Evolutionary conservation across 257 asterid species (phyloP).

Genomic region (Solanum chmielewskii): DNA sequence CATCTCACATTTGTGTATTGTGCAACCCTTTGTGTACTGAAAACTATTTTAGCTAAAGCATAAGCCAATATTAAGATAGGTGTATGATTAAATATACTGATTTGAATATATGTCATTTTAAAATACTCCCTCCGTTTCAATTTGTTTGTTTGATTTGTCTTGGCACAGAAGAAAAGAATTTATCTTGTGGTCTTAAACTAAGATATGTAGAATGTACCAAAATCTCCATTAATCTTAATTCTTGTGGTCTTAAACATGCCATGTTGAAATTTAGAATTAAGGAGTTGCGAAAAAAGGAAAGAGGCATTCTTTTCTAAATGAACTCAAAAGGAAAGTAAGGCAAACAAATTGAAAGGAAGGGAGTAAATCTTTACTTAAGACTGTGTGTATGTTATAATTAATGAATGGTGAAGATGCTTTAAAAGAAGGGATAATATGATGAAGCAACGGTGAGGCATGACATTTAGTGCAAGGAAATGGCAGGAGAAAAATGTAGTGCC

Average conservation of each 20-base stretch:
- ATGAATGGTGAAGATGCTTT: neutral
- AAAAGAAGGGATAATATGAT: neutral
- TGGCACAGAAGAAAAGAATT: neutral
- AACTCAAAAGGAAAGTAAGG: neutral
- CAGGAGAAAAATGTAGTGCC: neutral
- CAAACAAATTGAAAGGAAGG: neutral
- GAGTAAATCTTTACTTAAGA: neutral
- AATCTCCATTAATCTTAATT: neutral
- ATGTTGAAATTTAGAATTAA: neutral
- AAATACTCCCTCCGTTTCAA: neutral
- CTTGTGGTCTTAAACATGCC: neutral
- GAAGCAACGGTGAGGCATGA: neutral
- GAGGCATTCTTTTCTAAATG: neutral
- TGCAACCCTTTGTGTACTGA: neutral
- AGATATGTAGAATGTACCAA: neutral
- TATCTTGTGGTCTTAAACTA: neutral
- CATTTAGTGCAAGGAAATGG: neutral
- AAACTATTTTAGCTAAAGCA: neutral
- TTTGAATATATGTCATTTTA: neutral
- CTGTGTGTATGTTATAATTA: neutral
- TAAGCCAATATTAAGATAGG: neutral
- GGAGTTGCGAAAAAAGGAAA: neutral
- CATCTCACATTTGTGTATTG: neutral
- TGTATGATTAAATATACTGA: neutral
- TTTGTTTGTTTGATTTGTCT: neutral